Evolutionary conservation across 2,329 filamentous ascomycete genomes (phyloP), one percentile per base, ranked within the genome.

Genomic region (Ambrosiella cleistominuta): DNA sequence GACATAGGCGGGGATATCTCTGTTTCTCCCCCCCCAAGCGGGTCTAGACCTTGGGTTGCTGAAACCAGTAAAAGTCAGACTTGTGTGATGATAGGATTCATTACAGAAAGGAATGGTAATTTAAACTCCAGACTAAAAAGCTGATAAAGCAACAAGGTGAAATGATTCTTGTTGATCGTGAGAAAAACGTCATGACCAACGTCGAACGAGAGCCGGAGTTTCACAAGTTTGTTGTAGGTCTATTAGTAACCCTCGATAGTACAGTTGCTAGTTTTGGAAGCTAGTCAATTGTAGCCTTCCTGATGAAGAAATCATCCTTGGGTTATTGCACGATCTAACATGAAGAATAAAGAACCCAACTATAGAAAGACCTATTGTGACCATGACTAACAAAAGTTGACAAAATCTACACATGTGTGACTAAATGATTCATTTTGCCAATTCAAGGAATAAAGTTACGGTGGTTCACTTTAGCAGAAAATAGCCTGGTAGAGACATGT

Each of bases 401-500:
- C n/a, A 42, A 11, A 42, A 42, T 42, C 40, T 42, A 42, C 11
- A n/a, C 2, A 42, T 8, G 11, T 47, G 44, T 47, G 44, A 11
- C n/a, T 11, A 8, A 47, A 7, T 35, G 45, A 51, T 35, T 11
- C 17, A 36, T 51, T n/a, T 27, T 47, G 4, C 44, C n/a, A 15
- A 8, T 47, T 17, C 8, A 47, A 17, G 44, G 9, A 8, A 47
- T 17, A 47, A n/a, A n/a, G 44, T 47, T 19, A 15, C 27, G 27
- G 27, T 27, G 27, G 4, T 27, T 27, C 27, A 27, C 27, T 27
- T 27, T 27, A 27, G 44, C n/a, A 47, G 44, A 17, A 47, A 47
- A 47, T 5, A 47, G 37, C n/a, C 37, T 38, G 38, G 52, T 27
- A 54, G 52, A 54, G 52, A 54, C 52, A 54, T 54, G 52, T 44